A percentile compares a stretch with the other conserved stretches of the same genome.
phyloP scores from a whole-genome alignment of 306 rosid species.

The Erythrophleum fordii region DNA sequence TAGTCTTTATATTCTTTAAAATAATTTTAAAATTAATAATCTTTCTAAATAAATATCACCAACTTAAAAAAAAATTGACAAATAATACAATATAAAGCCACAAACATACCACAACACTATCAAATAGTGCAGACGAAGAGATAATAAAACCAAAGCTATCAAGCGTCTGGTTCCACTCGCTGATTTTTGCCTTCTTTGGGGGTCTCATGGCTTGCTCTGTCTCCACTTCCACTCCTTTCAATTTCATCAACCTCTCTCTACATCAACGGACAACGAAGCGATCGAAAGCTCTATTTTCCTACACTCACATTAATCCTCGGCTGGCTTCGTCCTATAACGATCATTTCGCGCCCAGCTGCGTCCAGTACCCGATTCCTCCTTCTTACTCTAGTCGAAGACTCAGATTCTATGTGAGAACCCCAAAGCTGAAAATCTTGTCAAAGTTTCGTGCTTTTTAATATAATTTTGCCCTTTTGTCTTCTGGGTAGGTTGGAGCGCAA shows the following conservation, averaged over 20 bases:
- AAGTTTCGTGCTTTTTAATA: constrained; percentile 41
- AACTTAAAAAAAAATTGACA: too few relatives aligned
- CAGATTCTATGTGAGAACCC: constrained; percentile 55
- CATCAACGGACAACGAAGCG: constrained; percentile 43
- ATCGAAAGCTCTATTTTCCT: constrained; percentile 40
- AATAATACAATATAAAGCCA: not conserved
- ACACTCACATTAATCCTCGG: constrained; percentile 32
- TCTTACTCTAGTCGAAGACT: constrained; percentile 41
- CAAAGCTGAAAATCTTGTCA: constrained; percentile 28
- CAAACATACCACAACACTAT: not conserved
- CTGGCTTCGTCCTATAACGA: constrained; percentile 38
- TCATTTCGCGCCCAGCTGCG: constrained; percentile 36
- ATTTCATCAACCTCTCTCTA: constrained; percentile 39
- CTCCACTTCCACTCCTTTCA: constrained; percentile 46
- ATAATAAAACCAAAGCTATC: constrained; percentile 30
- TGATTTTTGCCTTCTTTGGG: not conserved
- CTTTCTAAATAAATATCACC: too few relatives aligned
- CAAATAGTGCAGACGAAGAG: not conserved
- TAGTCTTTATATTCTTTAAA: too few relatives aligned
- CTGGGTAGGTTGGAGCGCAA: constrained; percentile 67
- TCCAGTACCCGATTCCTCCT: constrained; percentile 35
- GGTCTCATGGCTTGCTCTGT: constrained; percentile 55
- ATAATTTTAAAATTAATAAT: too few relatives aligned
- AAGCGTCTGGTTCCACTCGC: constrained; percentile 27
- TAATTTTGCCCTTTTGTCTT: constrained; percentile 28